Evolutionary conservation across 2,329 filamentous ascomycete species (phyloP), one percentile per base, ranked within the genome.

Genomic region (Pyrenochaeta sp.): DNA sequence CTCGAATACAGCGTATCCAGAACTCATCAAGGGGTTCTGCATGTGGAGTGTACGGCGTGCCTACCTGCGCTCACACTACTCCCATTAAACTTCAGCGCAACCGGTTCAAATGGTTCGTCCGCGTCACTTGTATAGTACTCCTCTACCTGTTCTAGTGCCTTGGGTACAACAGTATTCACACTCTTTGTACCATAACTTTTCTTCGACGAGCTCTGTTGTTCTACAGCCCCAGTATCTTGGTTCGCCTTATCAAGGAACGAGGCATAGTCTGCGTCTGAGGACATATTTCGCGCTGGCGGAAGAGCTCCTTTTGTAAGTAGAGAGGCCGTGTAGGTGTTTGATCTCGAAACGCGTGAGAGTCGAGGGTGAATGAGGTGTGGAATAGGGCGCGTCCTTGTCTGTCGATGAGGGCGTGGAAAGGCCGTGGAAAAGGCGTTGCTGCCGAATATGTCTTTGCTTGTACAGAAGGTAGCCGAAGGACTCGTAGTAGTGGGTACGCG

Each of bases 241-340:
- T 96, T 96, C 52, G 92, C 92, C 81, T 95, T 95, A 75, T 95
- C 85, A 56, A 97, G 83, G 75, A 97, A 97, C 58, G 90, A 83
- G 78, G 88, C 86, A 82, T 97, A 97, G 61, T 91, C 90, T 60
- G 91, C 88, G 83, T 97, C 92, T 52, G 88, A 89, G 7, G 88
- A 86, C 90, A 91, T 92, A 15, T 55, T 82, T 55, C 51, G 52
- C 34, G 36, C 24, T 15, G 32, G 7, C 15, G 13, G 12, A 13
- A 47, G 30, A 30, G 9, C 28, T 47, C 4, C n/a, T 24, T 3
- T 34, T 6, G 37, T 43, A 8, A 4, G 36, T 42, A 34, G 12
- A 30, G 36, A 13, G 25, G 2, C 47, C n/a, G 39, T 44, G 42
- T 37, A 36, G 32, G 28, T 30, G 19, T 9, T 42, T 9, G 12